Evolutionary conservation across 2,329 filamentous ascomycete genomes (phyloP), one percentile per base, ranked within the genome.

Genomic region (Stylonectria norvegica): DNA sequence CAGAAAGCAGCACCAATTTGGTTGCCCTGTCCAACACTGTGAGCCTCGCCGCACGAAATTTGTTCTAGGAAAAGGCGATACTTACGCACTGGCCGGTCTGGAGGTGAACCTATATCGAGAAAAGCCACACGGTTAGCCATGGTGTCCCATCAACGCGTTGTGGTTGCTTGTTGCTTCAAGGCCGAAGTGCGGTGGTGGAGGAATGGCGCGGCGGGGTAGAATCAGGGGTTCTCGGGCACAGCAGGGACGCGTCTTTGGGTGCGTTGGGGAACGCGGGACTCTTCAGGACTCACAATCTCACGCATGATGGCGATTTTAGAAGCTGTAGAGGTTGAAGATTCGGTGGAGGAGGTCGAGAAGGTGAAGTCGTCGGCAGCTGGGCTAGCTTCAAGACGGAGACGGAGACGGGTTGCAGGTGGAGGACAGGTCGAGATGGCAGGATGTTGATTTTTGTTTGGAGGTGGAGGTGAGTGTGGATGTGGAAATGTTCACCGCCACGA

Each of bases 1-100:
- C 93, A 98, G 83, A 98, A 98, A 75, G 93, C 93, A 79, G 93
- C 93, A 91, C 93, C 93, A 62, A 97, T 95, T 88, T 98, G 93
- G 86, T 98, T 98, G 83, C 93, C 93, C 91, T 96, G 63, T 60
- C 41, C 47, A 61, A 47, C 37, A 51, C 47, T 42, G 64, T 75
- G 59, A 73, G 67, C 57, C 44, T 34, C 27, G 45, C 42, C 52
- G 44, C 48, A 32, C 34, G 20, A 14, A 32, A 40, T 25, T 14
- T 45, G 18, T 22, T 30, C 22, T 35, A 34, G 23, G 35, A 39
- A 34, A 34, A 34, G 19, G 49, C 34, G 30, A 8, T 35, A 76
- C 74, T 74, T 75, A 96, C 91, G 79, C 93, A 97, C 84, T 98
- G 93, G 73, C 93, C 93, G 81, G 93, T 98, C 79, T 98, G 93